Percentiles rank a stretch among this genome's conserved stretches.
These are phyloP conservation scores for Trametes versicolor DNA, from an alignment of 1,284 basidiomycete species.

Conservation along the genomic window DNA sequence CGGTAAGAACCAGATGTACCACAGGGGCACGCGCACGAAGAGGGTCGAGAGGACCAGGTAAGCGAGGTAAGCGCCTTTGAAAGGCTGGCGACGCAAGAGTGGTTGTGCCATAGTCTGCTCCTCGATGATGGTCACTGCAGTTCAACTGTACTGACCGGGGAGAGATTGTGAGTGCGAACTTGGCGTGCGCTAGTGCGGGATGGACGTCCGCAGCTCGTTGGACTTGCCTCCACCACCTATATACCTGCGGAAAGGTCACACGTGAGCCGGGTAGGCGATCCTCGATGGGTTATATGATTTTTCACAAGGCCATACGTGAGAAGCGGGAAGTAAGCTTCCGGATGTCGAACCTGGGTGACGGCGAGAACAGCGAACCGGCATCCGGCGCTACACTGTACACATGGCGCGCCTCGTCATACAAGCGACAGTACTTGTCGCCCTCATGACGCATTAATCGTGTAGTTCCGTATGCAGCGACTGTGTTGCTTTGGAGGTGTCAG, in stretches of 20 bases:
- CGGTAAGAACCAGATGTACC: constrained; percentile 25
- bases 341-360: neutral
- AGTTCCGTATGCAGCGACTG: neutral
- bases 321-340: neutral
- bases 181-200: neutral
- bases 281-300: no score
- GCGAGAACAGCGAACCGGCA: neutral
- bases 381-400: neutral
- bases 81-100: constrained; percentile 25
- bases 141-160: neutral
- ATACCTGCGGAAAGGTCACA: constrained; percentile 7
- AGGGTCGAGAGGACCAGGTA: constrained; percentile 17
- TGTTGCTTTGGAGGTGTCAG: neutral
- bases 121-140: neutral
- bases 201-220: neutral
- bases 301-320: constrained; percentile 4
- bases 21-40: constrained; percentile 34
- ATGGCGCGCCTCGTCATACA: neutral
- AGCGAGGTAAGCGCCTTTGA: constrained; percentile 28
- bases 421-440: neutral
- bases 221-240: neutral
- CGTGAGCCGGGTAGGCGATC: constrained; percentile 1
- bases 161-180: neutral
- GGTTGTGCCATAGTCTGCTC: neutral
- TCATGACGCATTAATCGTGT: neutral